Base-by-base conservation (phyloP, 257 asterid genomes). In the Forsythia suspensa region DNA sequence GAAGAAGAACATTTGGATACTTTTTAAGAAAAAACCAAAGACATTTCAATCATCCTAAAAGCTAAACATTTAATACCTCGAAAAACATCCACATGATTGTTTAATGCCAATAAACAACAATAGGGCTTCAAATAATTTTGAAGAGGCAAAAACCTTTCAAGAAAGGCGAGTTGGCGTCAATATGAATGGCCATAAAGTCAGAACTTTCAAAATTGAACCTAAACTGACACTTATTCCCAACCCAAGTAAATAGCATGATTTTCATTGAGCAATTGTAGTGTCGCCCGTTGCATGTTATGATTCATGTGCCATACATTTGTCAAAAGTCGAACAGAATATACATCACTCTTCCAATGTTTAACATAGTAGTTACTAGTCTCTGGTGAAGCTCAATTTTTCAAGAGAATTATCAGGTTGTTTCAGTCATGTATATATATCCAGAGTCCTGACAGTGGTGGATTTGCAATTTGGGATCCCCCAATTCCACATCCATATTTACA, bases 401-500 rank as follows among this genome's bases (percentile, higher is more conserved):
- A n/a, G n/a, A n/a, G n/a, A n/a, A n/a, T 43, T n/a, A 11, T 48
- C 67, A 61, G 55, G 51, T 57, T 36, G 5, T 52, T 72, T 67
- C 18, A n/a, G n/a, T n/a, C n/a, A n/a, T 48, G 12, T 48, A 18
- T 15, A 15, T 81, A 2, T n/a, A n/a, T n/a, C n/a, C 84, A 89
- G 91, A 86, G 85, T 65, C 90, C 88, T 5, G 71, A 75, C 34
- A 88, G 84, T 55, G 92, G 95, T 34, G 92, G 95, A 68, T 90
- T 90, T 74, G 80, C 89, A 0, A 71, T 86, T 51, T 90, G 94
- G 94, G 92, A 29, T 76, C 94, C 94, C 42, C 84, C 92, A 40
- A 70, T 86, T 74, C 86, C 92, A 5, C 92, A 90, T 10, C 95
- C 91, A 41, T 94, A 92, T 76, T 67, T 92, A 73, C 89, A 93